These are phyloP conservation scores for Chiua sp. DNA, from an alignment of 1,284 basidiomycete genomes.

Conservation along the genomic window DNA sequence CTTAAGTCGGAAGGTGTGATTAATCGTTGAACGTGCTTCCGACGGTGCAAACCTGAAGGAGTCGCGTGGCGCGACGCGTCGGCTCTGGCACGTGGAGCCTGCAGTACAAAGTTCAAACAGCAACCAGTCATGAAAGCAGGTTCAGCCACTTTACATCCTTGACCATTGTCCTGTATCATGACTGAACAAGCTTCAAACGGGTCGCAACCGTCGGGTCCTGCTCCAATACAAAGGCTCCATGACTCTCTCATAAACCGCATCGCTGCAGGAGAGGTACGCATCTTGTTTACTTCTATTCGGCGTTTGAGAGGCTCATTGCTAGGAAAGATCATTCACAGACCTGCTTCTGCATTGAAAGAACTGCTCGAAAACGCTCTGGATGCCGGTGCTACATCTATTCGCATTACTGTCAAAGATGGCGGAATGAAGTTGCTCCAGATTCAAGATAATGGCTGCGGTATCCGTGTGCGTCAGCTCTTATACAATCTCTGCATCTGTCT, in stretches of 20 bases:
- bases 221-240: constrained; percentile 71
- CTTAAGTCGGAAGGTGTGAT: too few relatives aligned
- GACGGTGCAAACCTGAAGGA: too few relatives aligned
- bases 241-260: constrained; percentile 82
- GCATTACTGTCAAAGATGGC: constrained; percentile 92
- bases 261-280: constrained; percentile 77
- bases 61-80: too few relatives aligned
- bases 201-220: constrained; percentile 35
- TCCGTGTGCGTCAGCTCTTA: constrained; percentile 59
- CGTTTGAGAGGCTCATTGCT: constrained; percentile 11
- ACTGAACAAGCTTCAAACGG: constrained; percentile 6
- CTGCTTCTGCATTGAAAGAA: constrained; percentile 96
- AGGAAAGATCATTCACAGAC: constrained; percentile 91
- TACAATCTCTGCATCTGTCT: background rate
- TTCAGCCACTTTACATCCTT: background rate
- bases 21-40: too few relatives aligned
- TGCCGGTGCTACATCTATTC: constrained; percentile 89
- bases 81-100: too few relatives aligned
- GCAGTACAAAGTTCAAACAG: too few relatives aligned
- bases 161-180: constrained; percentile 8
- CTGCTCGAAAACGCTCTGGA: constrained; percentile 95
- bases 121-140: too few relatives aligned
- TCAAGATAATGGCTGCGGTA: constrained; percentile 96
- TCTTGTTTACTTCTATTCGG: background rate
- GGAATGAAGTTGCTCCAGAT: constrained; percentile 96